Percentiles rank a stretch among this genome's conserved stretches.
phyloP scores from a whole-genome alignment of 139 green algal species.

The Chlamydomonas schloesseri region DNA sequence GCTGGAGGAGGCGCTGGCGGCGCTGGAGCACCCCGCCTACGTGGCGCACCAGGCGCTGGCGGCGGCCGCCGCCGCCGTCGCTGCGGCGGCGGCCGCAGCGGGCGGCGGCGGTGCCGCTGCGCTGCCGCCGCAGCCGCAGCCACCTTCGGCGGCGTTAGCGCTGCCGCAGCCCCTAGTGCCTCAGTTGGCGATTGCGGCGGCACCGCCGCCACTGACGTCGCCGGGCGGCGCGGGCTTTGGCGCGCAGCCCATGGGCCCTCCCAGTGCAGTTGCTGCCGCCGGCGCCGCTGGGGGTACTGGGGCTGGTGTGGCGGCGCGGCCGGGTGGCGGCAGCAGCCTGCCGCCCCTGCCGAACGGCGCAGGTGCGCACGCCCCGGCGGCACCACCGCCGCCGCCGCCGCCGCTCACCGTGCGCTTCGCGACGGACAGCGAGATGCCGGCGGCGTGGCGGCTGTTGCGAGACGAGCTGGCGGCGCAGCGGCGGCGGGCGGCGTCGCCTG shows the following conservation, averaged over 20 bases:
- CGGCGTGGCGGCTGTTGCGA: neutral
- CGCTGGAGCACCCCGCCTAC: constrained; percentile 16
- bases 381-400: neutral
- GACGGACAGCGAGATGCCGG: neutral
- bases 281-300: no score
- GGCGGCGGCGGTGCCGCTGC: no score
- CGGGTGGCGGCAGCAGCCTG: no score
- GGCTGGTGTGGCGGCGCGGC: no score
- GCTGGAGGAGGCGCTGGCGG: constrained; percentile 30
- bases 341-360: no score
- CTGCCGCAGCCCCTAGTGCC: no score
- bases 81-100: neutral
- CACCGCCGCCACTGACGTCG: no score
- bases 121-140: no score
- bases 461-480: neutral
- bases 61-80: neutral
- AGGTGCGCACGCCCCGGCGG: neutral
- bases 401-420: constrained; percentile 8
- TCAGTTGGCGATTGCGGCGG: neutral
- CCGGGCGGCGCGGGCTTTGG: neutral
- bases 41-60: neutral
- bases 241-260: neutral
- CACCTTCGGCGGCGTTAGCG: neutral
- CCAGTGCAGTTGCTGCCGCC: no score
- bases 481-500: constrained; percentile 5